Conservation (phyloP, 768 basidiomycete species). For the Boletus barrowsii region DNA sequence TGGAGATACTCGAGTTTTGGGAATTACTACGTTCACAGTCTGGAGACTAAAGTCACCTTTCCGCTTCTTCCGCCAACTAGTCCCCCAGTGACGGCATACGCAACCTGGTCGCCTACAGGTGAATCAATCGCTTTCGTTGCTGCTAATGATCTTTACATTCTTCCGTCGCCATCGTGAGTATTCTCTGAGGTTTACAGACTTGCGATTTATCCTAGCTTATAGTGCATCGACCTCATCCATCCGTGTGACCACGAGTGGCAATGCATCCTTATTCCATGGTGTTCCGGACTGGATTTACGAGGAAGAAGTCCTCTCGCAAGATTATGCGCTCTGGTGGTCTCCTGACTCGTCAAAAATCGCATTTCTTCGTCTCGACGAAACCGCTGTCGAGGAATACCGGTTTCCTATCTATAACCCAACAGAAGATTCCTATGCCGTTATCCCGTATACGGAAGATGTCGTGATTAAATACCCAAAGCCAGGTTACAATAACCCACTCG, state of each 20-base stretch:
- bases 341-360: slow-evolving; percentile 62
- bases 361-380: slow-evolving; percentile 87
- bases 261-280: slow-evolving; percentile 84
- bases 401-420: slow-evolving; percentile 94
- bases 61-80: slow-evolving; percentile 66
- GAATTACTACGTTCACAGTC: slow-evolving; percentile 90
- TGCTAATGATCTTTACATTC: slow-evolving; percentile 85
- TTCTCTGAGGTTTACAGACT: not conserved
- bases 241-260: slow-evolving; percentile 79
- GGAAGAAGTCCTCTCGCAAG: slow-evolving; percentile 76
- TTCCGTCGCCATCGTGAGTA: slow-evolving; percentile 62
- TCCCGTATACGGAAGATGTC: slow-evolving; percentile 68
- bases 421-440: slow-evolving; percentile 59
- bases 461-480: slow-evolving; percentile 86
- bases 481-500: slow-evolving; percentile 85
- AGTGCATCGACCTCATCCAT: slow-evolving; percentile 49
- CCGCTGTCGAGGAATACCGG: slow-evolving; percentile 77
- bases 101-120: slow-evolving; percentile 81
- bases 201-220: slow-evolving; percentile 4
- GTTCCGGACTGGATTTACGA: slow-evolving; percentile 98
- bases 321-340: slow-evolving; percentile 89
- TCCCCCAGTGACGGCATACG: slow-evolving; percentile 75
- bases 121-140: slow-evolving; percentile 85
- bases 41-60: slow-evolving; percentile 63
- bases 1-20: slow-evolving; percentile 91